phyloP scores from a whole-genome alignment of 805 yeast genomes.

The Zygosaccharomyces siamensis region DNA sequence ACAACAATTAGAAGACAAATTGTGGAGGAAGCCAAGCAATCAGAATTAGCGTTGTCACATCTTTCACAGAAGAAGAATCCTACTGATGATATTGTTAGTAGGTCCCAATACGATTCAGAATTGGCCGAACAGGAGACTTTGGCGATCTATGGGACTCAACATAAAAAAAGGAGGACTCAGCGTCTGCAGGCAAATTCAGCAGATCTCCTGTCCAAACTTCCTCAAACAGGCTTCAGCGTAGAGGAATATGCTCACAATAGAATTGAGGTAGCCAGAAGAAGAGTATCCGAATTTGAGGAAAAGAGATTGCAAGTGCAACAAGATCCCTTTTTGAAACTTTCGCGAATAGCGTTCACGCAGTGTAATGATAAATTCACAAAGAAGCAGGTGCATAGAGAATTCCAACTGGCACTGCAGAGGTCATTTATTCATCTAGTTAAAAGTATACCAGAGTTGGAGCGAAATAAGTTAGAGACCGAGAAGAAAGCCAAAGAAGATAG shows the following conservation, averaged over 20 bases:
- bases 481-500: slow-evolving; percentile 34
- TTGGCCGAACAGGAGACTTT: slow-evolving; percentile 16
- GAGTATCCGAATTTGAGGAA: slow-evolving; percentile 28
- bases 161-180: slow-evolving; percentile 3
- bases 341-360: slow-evolving; percentile 11
- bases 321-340: slow-evolving; percentile 29
- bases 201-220: slow-evolving; percentile 9
- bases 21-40: slow-evolving; percentile 74
- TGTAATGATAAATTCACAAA: slow-evolving; percentile 10
- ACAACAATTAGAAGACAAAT: slow-evolving; percentile 63
- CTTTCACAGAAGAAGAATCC: slow-evolving; percentile 12
- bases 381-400: slow-evolving; percentile 10
- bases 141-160: slow-evolving; percentile 11
- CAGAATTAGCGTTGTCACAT: slow-evolving; percentile 63
- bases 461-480: slow-evolving; percentile 22
- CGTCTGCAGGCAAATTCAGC: slow-evolving; percentile 1
- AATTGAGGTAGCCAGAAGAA: slow-evolving; percentile 35
- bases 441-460: slow-evolving; percentile 15
- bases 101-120: slow-evolving; percentile 8
- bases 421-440: slow-evolving; percentile 18
- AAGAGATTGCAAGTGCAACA: slow-evolving; percentile 18
- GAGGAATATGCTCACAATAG: slow-evolving; percentile 53
- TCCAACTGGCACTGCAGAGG: slow-evolving; percentile 12
- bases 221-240: slow-evolving; percentile 44
- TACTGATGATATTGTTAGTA: background rate